Base-by-base conservation (phyloP, 805 yeast genomes). In the Tanozyma kutaoensis region DNA sequence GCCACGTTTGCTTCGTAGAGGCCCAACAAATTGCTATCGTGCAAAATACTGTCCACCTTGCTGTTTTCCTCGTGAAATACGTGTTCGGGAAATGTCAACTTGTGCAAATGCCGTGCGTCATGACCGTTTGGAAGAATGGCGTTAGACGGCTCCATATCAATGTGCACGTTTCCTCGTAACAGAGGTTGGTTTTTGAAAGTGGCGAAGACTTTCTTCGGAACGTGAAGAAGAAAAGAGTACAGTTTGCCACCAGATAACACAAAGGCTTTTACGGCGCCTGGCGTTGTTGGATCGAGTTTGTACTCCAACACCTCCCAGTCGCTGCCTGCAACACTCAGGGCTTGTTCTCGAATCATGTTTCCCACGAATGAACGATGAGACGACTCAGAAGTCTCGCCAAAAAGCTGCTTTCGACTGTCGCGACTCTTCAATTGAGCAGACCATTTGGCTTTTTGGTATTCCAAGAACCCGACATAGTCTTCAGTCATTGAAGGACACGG, bases 381-480 rank as follows among this genome's bases (percentile, higher is more conserved):
- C 3, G 72, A 46, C 15, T 58, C 67, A 2, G 62, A 52, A 5
- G 66, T 57, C 17, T 62, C 59, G 20, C 99, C 99, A 58, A 91
- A 88, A 15, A 93, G 50, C 36, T 72, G 75, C 29, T 63, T 64
- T 43, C 96, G 66, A 42, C 93, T 69, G 28, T 63, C 66, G 39
- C 84, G 66, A 33, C 76, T 78, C 34, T 69, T 69, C n/a, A 68
- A 65, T 46, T 84, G 93, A 9, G 72, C 57, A 26, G 57, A 69
- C 99, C 99, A 91, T 44, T 81, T 81, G n/a, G 72, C 65, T 48
- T 88, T 85, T 50, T 80, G 88, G 42, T 79, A 79, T 17, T 55
- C 52, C 32, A 91, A 57, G 57, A 78, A 80, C 0, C 67, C 76
- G 12, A 47, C 65, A 49, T 80, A 80, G 39, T 80, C 85, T 10